These are phyloP conservation scores for Aspergillus saccharolyticus DNA, from an alignment of 495 filamentous ascomycete species.

Conservation along the genomic window DNA sequence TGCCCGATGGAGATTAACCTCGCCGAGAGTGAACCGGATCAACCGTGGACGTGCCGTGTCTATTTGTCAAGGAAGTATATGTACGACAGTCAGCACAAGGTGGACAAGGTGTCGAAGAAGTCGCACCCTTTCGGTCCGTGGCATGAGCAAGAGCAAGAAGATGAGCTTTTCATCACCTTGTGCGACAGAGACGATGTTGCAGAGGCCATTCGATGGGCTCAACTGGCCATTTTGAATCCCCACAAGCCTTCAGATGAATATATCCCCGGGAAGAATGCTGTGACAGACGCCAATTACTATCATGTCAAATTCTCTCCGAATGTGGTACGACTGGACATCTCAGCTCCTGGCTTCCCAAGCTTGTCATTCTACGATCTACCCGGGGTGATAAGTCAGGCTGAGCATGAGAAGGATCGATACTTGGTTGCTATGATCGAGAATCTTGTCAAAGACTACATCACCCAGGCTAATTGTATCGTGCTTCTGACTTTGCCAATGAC, in stretches of 20 bases:
- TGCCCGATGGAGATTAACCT: constrained; percentile 78
- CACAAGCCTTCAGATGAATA: constrained; percentile 37
- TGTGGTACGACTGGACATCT: constrained; percentile 67
- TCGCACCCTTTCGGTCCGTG: constrained; percentile 42
- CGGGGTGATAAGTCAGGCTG: constrained; percentile 65
- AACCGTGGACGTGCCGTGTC: constrained; percentile 59
- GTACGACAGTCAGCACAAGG: constrained; percentile 31
- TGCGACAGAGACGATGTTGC: constrained; percentile 47
- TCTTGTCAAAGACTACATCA: constrained; percentile 62
- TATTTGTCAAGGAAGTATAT: constrained; percentile 55
- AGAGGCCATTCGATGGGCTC: constrained; percentile 59
- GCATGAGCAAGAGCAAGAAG: constrained; percentile 31
- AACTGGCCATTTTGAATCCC: constrained; percentile 68
- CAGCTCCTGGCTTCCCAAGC: constrained; percentile 60
- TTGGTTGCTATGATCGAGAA: constrained; percentile 64
- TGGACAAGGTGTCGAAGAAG: constrained; percentile 19
- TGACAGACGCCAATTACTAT: constrained; percentile 14
- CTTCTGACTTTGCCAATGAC: constrained; percentile 73
- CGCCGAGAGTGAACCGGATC: constrained; percentile 38
- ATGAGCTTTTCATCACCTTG: constrained; percentile 39
- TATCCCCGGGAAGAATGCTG: constrained; percentile 40
- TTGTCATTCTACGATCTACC: constrained; percentile 79
- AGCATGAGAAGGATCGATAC: constrained; percentile 56
- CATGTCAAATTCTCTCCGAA: constrained; percentile 73
- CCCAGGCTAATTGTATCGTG: constrained; percentile 60